Evolutionary conservation across 1,284 basidiomycete species (phyloP).

Genomic region (Omphalotus olearius): DNA sequence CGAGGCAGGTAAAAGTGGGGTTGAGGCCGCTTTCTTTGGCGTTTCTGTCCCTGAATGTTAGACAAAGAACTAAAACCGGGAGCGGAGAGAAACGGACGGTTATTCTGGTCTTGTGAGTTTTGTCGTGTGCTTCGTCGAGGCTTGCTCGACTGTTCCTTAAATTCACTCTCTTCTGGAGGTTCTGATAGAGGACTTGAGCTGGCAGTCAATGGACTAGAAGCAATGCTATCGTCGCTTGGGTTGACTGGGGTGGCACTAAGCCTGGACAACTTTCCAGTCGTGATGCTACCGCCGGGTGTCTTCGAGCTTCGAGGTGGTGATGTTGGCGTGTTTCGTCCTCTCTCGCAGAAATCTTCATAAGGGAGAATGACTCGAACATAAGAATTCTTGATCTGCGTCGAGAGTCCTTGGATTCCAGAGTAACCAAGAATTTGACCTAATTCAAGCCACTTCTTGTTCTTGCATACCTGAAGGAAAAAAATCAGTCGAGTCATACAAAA

Average conservation of each 20-base stretch:
- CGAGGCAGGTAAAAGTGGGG: constrained; percentile 17
- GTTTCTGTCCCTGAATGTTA: constrained; percentile 1
- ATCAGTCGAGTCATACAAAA: constrained; percentile 22
- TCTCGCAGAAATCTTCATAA: constrained; percentile 87
- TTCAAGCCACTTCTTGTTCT: constrained; percentile 82
- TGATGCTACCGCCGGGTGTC: constrained; percentile 23
- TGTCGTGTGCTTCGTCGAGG: constrained; percentile 41
- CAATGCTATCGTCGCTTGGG: constrained; percentile 44
- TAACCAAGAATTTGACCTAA: constrained; percentile 82
- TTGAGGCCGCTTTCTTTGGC: constrained; percentile 17
- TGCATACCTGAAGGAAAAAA: constrained; percentile 55
- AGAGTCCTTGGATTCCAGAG: constrained; percentile 75
- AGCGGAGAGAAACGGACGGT: constrained; percentile 22
- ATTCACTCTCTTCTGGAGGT: constrained; percentile 68
- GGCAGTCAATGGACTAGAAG: constrained; percentile 66
- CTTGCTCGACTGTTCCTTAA: constrained; percentile 37
- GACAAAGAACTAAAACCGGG: not conserved
- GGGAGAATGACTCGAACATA: constrained; percentile 91
- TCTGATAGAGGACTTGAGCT: constrained; percentile 78
- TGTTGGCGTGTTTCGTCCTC: constrained; percentile 65
- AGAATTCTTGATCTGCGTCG: constrained; percentile 85
- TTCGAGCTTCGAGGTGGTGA: constrained; percentile 30
- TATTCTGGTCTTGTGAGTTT: constrained; percentile 35
- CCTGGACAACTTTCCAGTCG: constrained; percentile 30
- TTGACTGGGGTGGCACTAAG: constrained; percentile 31